A percentile compares a stretch with the other conserved stretches of the same genome.
Conservation (phyloP, 129 eudicot species). For the Gnaphalium uliginosum region DNA sequence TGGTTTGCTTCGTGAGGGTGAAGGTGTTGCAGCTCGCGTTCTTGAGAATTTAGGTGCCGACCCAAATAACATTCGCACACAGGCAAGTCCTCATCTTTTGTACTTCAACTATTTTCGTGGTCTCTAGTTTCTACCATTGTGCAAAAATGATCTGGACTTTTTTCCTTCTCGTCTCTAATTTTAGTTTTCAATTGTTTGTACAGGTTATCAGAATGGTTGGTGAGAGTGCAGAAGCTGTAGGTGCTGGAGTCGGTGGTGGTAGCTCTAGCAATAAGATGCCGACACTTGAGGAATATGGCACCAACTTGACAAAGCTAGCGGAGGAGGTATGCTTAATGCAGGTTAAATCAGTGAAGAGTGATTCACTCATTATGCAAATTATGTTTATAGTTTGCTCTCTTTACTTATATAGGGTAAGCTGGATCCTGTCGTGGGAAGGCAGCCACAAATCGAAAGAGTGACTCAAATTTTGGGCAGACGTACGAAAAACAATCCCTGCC, state of each 20-base stretch:
- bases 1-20: constrained; percentile 95
- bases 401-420: constrained; percentile 58
- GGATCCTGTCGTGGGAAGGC: constrained; percentile 95
- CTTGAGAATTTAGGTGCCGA: constrained; percentile 87
- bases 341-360: neutral
- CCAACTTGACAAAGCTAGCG: constrained; percentile 87
- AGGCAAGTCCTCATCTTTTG: constrained; percentile 39
- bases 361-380: neutral
- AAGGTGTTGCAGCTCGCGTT: constrained; percentile 95
- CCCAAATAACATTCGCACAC: constrained; percentile 80
- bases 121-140: neutral
- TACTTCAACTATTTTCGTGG: neutral
- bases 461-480: constrained; percentile 91
- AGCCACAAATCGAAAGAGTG: constrained; percentile 77
- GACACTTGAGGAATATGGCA: constrained; percentile 88
- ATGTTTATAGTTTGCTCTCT: neutral
- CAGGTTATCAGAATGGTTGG: constrained; percentile 93
- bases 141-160: neutral
- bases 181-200: constrained; percentile 3
- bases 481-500: constrained; percentile 89
- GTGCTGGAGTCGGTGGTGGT: constrained; percentile 89
- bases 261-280: constrained; percentile 78
- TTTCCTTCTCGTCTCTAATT: neutral
- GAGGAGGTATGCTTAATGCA: constrained; percentile 62
- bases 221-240: constrained; percentile 89